These are phyloP conservation scores for Cyclanthera cordifolia DNA, from an alignment of 306 rosid genomes.

Conservation along the genomic window DNA sequence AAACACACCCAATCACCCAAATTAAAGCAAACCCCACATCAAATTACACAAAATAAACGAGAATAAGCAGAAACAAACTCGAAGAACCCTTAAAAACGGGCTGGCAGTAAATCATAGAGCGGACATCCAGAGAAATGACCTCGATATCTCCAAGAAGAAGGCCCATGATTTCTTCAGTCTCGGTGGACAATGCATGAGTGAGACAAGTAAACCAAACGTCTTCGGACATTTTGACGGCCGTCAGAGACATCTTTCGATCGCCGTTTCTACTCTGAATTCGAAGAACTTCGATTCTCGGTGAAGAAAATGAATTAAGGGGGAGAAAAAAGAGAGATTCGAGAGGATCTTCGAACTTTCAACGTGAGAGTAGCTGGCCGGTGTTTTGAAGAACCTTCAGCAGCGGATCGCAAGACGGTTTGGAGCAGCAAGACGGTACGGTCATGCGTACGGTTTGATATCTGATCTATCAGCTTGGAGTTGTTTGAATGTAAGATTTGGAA, in stretches of 20 bases:
- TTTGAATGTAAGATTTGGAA: no score
- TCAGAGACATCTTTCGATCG: conserved; percentile 53
- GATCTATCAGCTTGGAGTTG: neutral
- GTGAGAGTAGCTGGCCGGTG: neutral
- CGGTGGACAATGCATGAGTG: conserved; percentile 92
- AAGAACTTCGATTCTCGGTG: neutral
- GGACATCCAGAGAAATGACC: conserved; percentile 27
- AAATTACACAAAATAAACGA: neutral
- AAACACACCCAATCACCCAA: neutral
- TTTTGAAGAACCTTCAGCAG: neutral
- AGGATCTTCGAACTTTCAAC: conserved; percentile 4
- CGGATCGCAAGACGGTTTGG: neutral
- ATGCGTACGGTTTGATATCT: neutral
- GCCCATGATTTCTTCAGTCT: conserved; percentile 99
- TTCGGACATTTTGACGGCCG: conserved; percentile 78
- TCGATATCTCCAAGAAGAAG: conserved; percentile 93
- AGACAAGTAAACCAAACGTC: conserved; percentile 90
- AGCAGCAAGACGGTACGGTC: neutral
- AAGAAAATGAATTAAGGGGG: no score
- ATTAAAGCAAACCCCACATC: neutral
- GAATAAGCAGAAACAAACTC: neutral
- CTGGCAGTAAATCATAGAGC: no score
- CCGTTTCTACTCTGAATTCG: neutral
- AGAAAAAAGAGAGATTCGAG: neutral
- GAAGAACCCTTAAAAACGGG: no score